Percentiles rank a stretch among this genome's conserved stretches.
phyloP scores from a whole-genome alignment of 306 rosid species.

The Castanea sativa region DNA sequence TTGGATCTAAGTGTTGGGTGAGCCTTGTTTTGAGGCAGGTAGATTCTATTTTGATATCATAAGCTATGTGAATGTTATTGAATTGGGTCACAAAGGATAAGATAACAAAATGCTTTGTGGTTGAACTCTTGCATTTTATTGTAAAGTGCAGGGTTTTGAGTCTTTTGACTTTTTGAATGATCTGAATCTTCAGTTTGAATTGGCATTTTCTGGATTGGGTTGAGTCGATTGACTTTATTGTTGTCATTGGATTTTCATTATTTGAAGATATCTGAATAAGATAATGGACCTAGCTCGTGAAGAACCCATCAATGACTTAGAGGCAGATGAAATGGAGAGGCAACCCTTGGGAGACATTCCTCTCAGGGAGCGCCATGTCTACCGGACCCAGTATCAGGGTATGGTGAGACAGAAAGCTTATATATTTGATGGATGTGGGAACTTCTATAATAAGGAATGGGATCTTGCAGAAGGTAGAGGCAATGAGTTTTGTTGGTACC shows the following conservation, averaged over 20 bases:
- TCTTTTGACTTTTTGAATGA: not conserved
- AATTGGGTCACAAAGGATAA: slow-evolving; percentile 8
- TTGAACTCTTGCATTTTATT: slow-evolving; percentile 19
- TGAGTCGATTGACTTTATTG: slow-evolving; percentile 8
- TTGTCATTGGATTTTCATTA: slow-evolving; percentile 17
- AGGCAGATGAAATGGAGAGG: slow-evolving; percentile 50
- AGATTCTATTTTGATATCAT: slow-evolving; percentile 9
- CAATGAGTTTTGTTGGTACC: slow-evolving; percentile 94
- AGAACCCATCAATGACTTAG: slow-evolving; percentile 29
- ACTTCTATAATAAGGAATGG: slow-evolving; percentile 82
- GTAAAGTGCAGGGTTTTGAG: not conserved
- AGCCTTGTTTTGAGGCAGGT: slow-evolving; percentile 12
- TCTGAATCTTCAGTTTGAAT: slow-evolving; percentile 10
- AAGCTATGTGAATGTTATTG: not conserved
- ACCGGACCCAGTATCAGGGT: slow-evolving; percentile 39
- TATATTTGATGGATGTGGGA: slow-evolving; percentile 78
- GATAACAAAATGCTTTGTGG: slow-evolving; percentile 11
- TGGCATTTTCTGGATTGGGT: slow-evolving; percentile 22
- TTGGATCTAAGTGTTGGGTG: slow-evolving; percentile 24
- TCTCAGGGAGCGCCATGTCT: slow-evolving; percentile 33
- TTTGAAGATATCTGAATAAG: slow-evolving; percentile 23
- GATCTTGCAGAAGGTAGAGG: slow-evolving; percentile 57
- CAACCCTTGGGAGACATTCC: slow-evolving; percentile 40
- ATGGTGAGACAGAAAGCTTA: slow-evolving; percentile 83
- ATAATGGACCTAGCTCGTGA: slow-evolving; percentile 55